phyloP scores from a whole-genome alignment of 2,329 filamentous ascomycete species.

The Decorospora gaudefroyi region DNA sequence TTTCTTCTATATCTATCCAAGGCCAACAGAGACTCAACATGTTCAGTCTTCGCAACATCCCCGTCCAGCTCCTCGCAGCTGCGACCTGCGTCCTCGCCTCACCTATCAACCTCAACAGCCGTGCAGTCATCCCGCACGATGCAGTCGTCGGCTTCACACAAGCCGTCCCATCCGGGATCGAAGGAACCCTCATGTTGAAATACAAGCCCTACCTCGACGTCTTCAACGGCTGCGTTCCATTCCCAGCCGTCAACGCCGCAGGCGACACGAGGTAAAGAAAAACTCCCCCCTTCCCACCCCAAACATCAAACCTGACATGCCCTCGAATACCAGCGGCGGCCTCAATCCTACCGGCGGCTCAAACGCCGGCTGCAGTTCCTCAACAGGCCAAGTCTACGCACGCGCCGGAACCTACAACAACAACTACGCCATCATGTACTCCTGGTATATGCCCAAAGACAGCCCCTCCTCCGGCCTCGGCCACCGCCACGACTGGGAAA shows the following conservation, averaged over 20 bases:
- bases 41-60: conserved; percentile 28
- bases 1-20: not conserved
- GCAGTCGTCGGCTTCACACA: conserved; percentile 59
- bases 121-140: conserved; percentile 53
- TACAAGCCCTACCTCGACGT: conserved; percentile 63
- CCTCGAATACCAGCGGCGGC: conserved; percentile 47
- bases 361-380: conserved; percentile 50
- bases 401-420: conserved; percentile 50
- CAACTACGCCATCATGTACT: conserved; percentile 57
- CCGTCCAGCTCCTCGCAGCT: conserved; percentile 30
- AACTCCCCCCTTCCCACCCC: not conserved
- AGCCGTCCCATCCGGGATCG: conserved; percentile 55
- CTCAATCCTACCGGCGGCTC: conserved; percentile 49
- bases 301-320: not conserved
- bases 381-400: conserved; percentile 58
- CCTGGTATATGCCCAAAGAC: conserved; percentile 59
- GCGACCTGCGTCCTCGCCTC: conserved; percentile 28
- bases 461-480: conserved; percentile 52
- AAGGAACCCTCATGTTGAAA: conserved; percentile 57
- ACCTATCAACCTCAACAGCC: conserved; percentile 39
- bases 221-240: conserved; percentile 65
- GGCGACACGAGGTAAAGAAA: conserved; percentile 64
- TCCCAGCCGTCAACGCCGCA: conserved; percentile 62
- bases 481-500: conserved; percentile 62
- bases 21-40: conserved; percentile 17